Percentiles rank a stretch among this genome's conserved stretches.
phyloP scores from a whole-genome alignment of 306 rosid species.

The Vigna angularis region DNA sequence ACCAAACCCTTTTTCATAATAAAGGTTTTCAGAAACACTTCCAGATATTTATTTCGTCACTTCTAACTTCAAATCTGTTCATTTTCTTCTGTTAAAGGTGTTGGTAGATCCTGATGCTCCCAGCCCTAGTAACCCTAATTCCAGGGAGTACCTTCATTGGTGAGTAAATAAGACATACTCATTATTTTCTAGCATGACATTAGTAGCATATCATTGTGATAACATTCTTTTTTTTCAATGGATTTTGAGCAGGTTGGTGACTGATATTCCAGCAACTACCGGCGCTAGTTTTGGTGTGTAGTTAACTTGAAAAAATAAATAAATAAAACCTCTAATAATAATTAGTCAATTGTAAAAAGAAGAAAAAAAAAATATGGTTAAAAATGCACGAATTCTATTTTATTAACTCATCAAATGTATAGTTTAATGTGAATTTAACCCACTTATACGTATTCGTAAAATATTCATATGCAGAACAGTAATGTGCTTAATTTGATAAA shows the following conservation, averaged over 20 bases:
- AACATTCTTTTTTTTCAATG: conserved; percentile 12
- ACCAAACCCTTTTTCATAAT: too few relatives aligned
- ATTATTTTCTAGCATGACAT: neutral
- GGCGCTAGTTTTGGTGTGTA: conserved; percentile 45
- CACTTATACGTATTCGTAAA: too few relatives aligned
- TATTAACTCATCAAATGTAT: neutral
- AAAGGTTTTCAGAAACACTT: too few relatives aligned
- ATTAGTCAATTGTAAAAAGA: neutral
- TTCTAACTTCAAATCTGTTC: neutral
- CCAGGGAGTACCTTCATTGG: conserved; percentile 58
- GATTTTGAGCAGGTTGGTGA: conserved; percentile 48
- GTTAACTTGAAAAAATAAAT: neutral
- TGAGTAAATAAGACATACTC: conserved; percentile 9
- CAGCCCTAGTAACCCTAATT: conserved; percentile 52
- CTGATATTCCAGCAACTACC: conserved; percentile 56
- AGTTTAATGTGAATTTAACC: neutral
- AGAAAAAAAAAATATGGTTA: too few relatives aligned
- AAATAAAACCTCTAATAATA: too few relatives aligned
- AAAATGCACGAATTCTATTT: neutral
- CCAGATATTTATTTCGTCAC: neutral
- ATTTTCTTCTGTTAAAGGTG: conserved; percentile 13
- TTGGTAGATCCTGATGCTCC: conserved; percentile 56
- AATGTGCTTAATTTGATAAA: neutral
- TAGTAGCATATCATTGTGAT: neutral
- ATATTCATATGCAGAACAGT: neutral